A percentile compares a stretch with the other conserved stretches of the same genome.
These are phyloP conservation scores for Acacia melanoxylon DNA, from an alignment of 306 rosid genomes.

Conservation along the genomic window DNA sequence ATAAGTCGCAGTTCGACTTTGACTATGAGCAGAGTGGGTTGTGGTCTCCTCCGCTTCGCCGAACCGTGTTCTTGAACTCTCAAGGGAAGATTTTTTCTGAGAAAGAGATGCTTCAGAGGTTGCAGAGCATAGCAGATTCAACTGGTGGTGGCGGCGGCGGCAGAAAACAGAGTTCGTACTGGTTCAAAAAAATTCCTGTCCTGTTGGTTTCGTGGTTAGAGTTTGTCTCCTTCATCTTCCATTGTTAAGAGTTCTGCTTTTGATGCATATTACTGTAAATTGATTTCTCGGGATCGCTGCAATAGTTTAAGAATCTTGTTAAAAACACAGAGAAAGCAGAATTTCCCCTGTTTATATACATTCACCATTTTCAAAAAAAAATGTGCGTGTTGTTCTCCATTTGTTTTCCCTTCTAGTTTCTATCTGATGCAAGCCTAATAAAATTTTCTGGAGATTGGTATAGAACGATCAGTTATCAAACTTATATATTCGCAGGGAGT, in stretches of 20 bases:
- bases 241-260: neutral
- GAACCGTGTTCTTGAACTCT: constrained; percentile 66
- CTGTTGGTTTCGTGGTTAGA: constrained; percentile 24
- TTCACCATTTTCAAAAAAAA: constrained; percentile 18
- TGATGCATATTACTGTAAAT: constrained; percentile 40
- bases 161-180: constrained; percentile 37
- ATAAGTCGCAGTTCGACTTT: constrained; percentile 55
- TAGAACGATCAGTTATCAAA: constrained; percentile 6
- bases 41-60: constrained; percentile 81
- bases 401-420: constrained; percentile 15
- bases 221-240: constrained; percentile 7
- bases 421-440: constrained; percentile 23
- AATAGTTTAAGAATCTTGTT: neutral
- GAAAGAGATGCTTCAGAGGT: constrained; percentile 54
- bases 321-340: constrained; percentile 10
- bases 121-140: constrained; percentile 36
- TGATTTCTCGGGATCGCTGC: constrained; percentile 24
- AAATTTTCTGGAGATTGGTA: neutral
- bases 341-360: neutral
- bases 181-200: constrained; percentile 37
- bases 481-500: neutral
- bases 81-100: constrained; percentile 56
- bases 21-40: constrained; percentile 79
- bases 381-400: neutral
- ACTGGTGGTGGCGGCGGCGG: constrained; percentile 3